Conservation (phyloP, 1,139 yeast genomes). For the Yamadazyma sp. region DNA sequence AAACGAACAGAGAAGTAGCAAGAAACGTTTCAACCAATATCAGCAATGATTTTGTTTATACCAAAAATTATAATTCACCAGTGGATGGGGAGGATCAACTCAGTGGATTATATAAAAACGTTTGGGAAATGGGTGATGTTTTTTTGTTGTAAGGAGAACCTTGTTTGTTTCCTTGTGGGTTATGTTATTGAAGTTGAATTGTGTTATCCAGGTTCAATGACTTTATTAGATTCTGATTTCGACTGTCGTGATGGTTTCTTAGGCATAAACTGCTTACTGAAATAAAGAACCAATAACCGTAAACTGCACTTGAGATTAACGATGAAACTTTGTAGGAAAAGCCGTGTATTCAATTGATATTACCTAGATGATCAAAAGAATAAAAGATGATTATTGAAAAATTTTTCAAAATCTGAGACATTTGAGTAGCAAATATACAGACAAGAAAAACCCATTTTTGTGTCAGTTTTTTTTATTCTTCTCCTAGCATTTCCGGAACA, state of each 20-base stretch:
- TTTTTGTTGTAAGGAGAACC: background rate
- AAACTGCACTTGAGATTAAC: background rate
- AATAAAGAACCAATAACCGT: background rate
- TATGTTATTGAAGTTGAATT: constrained; percentile 2
- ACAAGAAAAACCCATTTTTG: background rate
- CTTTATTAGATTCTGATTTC: constrained; percentile 24
- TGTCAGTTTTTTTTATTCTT: background rate
- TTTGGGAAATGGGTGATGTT: background rate
- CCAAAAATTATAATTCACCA: constrained; percentile 27
- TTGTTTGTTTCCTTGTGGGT: constrained; percentile 1
- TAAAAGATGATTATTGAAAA: background rate
- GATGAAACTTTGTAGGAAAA: too few relatives aligned
- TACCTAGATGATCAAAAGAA: background rate
- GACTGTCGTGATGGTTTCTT: constrained; percentile 48
- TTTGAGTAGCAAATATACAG: background rate
- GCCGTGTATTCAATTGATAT: background rate
- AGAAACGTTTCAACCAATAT: constrained; percentile 44
- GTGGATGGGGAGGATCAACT: constrained; percentile 39
- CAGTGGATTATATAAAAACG: constrained; percentile 27
- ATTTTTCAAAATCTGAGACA: constrained; percentile 1
- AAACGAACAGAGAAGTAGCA: constrained; percentile 54
- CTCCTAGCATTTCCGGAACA: background rate
- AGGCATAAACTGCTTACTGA: constrained; percentile 36
- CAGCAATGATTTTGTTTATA: constrained; percentile 15
- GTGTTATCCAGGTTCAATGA: constrained; percentile 49